Base-by-base conservation (phyloP, 768 basidiomycete species). In the Lactifluus pinguis region DNA sequence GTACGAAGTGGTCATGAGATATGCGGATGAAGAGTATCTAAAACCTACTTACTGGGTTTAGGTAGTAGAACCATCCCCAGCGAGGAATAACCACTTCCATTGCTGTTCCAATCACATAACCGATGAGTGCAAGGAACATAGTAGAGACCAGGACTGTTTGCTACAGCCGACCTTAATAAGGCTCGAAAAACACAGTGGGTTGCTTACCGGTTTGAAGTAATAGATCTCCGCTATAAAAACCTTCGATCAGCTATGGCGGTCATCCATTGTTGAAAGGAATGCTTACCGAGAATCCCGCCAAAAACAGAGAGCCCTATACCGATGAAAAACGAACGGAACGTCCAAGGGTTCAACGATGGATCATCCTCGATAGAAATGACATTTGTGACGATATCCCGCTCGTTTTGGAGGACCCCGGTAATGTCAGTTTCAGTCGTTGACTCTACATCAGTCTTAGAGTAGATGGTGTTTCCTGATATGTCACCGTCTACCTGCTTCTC, bases 161-260 rank as follows among this genome's bases (percentile, higher is more conserved):
- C 80, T 82, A 49, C 14, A 2, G 36, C 44, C 10, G 11, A 60
- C 56, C 57, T 41, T 34, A 49, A 13, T 17, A 42, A 42, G 41
- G 17, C 7, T 42, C 11, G 17, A 42, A 17, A 42, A 42, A 1
- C 30, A 14, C 21, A 39, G 39, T 13, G 17, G 15, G 41, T 38
- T 8, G 52, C 71, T 59, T 65, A 79, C 81, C 4, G 81, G 80
- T 69, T 83, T 82, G 69, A 82, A 83, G 67, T 83, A 83, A 68
- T 82, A 83, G 30, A 83, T 83, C 64, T 83, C 76, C 38, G 80
- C 80, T 81, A 57, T 53, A 39, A 8, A 29, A 10, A 39, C 7
- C 10, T 7, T n/a, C 14, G 29, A 42, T 49, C 14, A 47, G 32
- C 13, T 29, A 6, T 9, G 15, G 0, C 15, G 30, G 21, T 39